These are phyloP conservation scores for Citrullus amarus DNA, from an alignment of 306 rosid species.

Conservation along the genomic window DNA sequence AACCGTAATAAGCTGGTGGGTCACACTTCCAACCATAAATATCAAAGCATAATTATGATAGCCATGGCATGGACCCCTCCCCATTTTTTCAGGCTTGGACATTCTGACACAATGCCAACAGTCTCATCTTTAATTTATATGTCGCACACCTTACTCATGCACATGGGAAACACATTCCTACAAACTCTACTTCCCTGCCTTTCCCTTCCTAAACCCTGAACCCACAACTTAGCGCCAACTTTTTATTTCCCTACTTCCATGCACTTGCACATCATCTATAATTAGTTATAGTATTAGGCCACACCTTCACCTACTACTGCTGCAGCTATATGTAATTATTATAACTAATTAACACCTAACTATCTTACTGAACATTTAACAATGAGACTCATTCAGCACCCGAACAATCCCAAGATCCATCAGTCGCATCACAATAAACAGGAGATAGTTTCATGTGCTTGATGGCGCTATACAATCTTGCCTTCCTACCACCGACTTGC, in stretches of 20 bases:
- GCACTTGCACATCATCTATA: not conserved
- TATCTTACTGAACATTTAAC: not conserved
- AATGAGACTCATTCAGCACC: not conserved
- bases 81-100: not conserved
- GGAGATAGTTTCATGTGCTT: not conserved
- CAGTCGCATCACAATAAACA: not conserved
- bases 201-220: not conserved
- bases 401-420: not conserved
- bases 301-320: not conserved
- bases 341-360: not conserved
- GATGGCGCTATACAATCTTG: not conserved
- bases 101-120: not conserved
- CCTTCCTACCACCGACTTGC: not conserved
- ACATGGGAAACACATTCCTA: slow-evolving; percentile 1
- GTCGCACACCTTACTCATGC: slow-evolving; percentile 4
- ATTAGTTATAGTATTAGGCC: not conserved
- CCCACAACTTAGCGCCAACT: not conserved
- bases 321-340: not conserved
- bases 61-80: not conserved
- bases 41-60: not conserved
- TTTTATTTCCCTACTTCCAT: not conserved
- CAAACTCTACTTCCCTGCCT: not conserved
- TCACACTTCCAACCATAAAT: slow-evolving; percentile 1
- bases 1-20: not conserved
- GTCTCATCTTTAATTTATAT: not conserved